Conservation (phyloP, 805 yeast genomes). For the Pichia gijzeniarum region DNA sequence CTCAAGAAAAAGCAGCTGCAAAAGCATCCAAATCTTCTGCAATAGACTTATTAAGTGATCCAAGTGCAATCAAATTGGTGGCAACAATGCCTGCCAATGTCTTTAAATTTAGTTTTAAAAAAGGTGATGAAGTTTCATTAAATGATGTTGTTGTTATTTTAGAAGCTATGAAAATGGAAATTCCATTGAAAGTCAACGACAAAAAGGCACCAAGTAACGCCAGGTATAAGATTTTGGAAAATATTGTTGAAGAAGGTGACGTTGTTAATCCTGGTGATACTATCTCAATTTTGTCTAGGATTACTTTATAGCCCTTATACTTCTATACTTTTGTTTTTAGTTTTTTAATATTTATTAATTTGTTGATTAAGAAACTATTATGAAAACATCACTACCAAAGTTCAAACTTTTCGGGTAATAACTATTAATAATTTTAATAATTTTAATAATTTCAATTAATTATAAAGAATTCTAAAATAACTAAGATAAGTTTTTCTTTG, state of each 20-base stretch:
- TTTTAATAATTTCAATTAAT: neutral
- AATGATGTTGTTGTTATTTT: conserved; percentile 24
- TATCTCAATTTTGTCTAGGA: conserved; percentile 7
- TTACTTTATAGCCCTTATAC: neutral
- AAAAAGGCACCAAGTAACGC: conserved; percentile 11
- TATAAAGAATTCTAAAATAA: conserved; percentile 1
- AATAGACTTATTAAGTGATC: conserved; percentile 20
- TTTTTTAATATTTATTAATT: neutral
- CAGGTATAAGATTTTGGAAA: conserved; percentile 22
- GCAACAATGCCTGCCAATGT: conserved; percentile 31
- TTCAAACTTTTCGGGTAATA: too few relatives aligned
- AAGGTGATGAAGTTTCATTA: conserved; percentile 19
- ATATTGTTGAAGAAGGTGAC: conserved; percentile 29
- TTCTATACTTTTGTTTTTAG: neutral
- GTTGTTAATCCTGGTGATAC: conserved; percentile 29
- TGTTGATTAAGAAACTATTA: too few relatives aligned
- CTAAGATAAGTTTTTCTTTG: neutral
- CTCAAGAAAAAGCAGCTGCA: conserved; percentile 19
- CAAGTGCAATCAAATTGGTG: conserved; percentile 20
- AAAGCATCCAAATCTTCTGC: conserved; percentile 18
- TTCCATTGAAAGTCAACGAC: conserved; percentile 23
- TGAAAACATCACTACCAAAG: too few relatives aligned
- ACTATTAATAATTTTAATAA: too few relatives aligned
- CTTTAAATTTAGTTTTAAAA: conserved; percentile 25
- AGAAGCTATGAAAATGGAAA: conserved; percentile 35